Conservation (phyloP, 2,329 filamentous ascomycete genomes). For the Parastagonospora nodorum region DNA sequence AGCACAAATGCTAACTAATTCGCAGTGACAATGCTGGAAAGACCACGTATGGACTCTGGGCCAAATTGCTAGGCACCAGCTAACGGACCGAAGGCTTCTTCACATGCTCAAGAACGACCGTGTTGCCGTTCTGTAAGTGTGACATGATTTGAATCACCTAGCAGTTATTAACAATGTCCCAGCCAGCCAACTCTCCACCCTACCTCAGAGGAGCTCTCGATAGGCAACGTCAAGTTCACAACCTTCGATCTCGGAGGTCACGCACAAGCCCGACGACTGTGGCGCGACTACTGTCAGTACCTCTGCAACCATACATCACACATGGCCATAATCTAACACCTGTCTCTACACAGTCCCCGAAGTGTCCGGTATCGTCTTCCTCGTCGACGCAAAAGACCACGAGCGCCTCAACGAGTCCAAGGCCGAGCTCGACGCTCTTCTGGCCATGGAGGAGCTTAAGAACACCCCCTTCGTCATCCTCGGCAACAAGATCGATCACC, state of each 20-base stretch:
- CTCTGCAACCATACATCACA: background rate
- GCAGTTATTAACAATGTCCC: constrained; percentile 6
- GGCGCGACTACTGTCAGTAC: constrained; percentile 45
- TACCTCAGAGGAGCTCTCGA: constrained; percentile 69
- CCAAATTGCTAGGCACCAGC: constrained; percentile 2
- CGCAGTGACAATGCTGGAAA: constrained; percentile 92
- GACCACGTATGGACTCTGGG: constrained; percentile 66
- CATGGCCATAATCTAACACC: constrained; percentile 6
- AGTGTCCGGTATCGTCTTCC: constrained; percentile 82
- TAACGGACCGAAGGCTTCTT: constrained; percentile 58
- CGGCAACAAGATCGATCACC: constrained; percentile 99
- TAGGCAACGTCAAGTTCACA: constrained; percentile 75
- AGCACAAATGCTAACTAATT: constrained; percentile 61
- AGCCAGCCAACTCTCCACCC: constrained; percentile 41
- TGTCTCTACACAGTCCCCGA: constrained; percentile 35
- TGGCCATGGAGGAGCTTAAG: constrained; percentile 94
- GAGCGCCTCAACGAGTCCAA: constrained; percentile 94
- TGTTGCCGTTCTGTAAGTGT: constrained; percentile 80
- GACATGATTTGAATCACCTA: background rate
- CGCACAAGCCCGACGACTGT: constrained; percentile 47
- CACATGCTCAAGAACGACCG: constrained; percentile 94
- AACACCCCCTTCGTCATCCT: constrained; percentile 97
- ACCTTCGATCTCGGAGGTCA: constrained; percentile 73
- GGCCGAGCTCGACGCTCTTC: constrained; percentile 89
- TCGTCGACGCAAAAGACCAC: constrained; percentile 96